Percentiles rank a stretch among this genome's conserved stretches.
Evolutionary conservation across 2,329 filamentous ascomycete genomes (phyloP).

Genomic region (Scleromitrula shiraiana): DNA sequence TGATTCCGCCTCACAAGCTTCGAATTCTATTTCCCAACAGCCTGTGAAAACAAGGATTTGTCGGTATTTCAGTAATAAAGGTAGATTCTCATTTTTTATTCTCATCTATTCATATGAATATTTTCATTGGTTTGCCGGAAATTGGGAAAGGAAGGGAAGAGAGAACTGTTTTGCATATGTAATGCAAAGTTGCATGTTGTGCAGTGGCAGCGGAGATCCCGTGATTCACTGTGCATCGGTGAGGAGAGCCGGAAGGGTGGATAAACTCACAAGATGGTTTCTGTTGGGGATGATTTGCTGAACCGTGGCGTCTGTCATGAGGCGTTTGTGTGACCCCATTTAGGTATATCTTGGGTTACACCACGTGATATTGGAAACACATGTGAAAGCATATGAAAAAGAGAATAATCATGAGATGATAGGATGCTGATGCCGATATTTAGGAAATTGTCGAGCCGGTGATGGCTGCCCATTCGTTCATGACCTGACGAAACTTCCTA

Average conservation of each 20-base stretch:
- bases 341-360: conserved; percentile 12
- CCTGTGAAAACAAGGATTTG: conserved; percentile 23
- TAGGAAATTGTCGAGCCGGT: conserved; percentile 42
- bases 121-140: conserved; percentile 24
- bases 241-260: conserved; percentile 11
- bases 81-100: conserved; percentile 17
- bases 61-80: conserved; percentile 25
- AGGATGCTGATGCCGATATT: conserved; percentile 25
- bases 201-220: conserved; percentile 23
- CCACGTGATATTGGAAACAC: conserved; percentile 22
- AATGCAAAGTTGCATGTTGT: conserved; percentile 20
- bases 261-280: not conserved
- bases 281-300: conserved; percentile 2
- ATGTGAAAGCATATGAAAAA: conserved; percentile 12
- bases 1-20: conserved; percentile 21
- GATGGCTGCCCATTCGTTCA: conserved; percentile 43
- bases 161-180: conserved; percentile 17
- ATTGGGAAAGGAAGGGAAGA: conserved; percentile 3
- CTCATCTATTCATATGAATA: conserved; percentile 14
- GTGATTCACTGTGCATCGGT: conserved; percentile 22
- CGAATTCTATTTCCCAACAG: conserved; percentile 6
- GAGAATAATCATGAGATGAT: conserved; percentile 12
- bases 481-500: conserved; percentile 27
- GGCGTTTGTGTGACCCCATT: conserved; percentile 9
- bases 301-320: conserved; percentile 14